Evolutionary conservation across 2,329 filamentous ascomycete genomes (phyloP), one percentile per base, ranked within the genome.

Genomic region (Cladosporium sp.): DNA sequence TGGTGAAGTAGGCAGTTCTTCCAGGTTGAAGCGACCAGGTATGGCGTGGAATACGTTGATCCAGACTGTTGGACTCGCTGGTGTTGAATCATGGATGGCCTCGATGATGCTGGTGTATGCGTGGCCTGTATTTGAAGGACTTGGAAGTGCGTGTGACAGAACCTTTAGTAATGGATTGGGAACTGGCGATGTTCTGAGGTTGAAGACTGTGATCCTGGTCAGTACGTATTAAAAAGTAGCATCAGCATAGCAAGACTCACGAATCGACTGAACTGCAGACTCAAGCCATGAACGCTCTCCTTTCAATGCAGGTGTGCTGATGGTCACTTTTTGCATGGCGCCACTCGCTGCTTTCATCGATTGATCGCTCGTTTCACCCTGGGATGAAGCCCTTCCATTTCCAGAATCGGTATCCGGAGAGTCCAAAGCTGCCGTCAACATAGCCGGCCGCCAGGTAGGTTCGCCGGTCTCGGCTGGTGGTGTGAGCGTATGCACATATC

Each of bases 1-100:
- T 7, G 81, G 81, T n/a, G 81, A 83, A 25, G 75, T 78, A 7
- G 81, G 81, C 3, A 84, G 71, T 56, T 83, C 80, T 16, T 75
- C 74, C 30, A 84, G 72, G 49, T 76, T 83, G 66, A 82, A 83
- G 46, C 78, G 77, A 35, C 78, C 77, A 8, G 79, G 80, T 1
- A 83, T 78, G 1, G 80, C 81, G 59, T 84, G 80, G 48, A 80
- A 82, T 43, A 84, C 76, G 52, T 82, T 82, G 64, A 84, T 82
- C 69, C 80, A 84, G 2, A 75, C 74, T 0, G 75, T 79, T 12
- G 74, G 71, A 42, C 70, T 73, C 3, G 70, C 62, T 19, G 75
- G 71, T 11, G 77, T 73, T 18, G 71, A 71, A 32, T 73, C 68
- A 60, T 82, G 79, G 1, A 84, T 73, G 3, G 73, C 71, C 50